Evolutionary conservation across 768 basidiomycete species (phyloP).

Genomic region (Russula foetens): DNA sequence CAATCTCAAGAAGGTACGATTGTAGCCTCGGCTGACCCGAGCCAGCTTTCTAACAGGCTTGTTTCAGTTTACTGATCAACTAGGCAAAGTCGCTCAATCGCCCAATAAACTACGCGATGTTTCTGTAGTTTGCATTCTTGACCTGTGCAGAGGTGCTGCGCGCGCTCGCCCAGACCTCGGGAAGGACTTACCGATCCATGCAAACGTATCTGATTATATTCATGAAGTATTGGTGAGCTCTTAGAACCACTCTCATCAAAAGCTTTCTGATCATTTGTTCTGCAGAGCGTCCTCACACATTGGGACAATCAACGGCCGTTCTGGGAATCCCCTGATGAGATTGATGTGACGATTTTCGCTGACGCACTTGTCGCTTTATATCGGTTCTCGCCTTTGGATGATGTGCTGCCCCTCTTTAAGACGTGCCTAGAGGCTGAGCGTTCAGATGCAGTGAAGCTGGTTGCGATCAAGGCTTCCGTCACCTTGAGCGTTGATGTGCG

Average conservation of each 20-base stretch:
- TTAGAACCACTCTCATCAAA: not conserved
- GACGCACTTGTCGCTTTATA: slow-evolving; percentile 68
- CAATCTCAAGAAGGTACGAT: slow-evolving; percentile 19
- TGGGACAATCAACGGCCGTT: slow-evolving; percentile 41
- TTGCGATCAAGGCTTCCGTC: slow-evolving; percentile 64
- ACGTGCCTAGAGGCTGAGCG: slow-evolving; percentile 67
- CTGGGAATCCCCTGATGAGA: slow-evolving; percentile 63
- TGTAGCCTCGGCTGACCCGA: not conserved
- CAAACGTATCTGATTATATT: slow-evolving; percentile 63
- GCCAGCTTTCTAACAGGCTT: not conserved
- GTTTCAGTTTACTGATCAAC: slow-evolving; percentile 53
- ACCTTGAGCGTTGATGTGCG: slow-evolving; percentile 60
- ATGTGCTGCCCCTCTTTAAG: slow-evolving; percentile 51
- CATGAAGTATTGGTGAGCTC: slow-evolving; percentile 67
- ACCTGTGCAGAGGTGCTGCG: slow-evolving; percentile 68
- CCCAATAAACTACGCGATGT: slow-evolving; percentile 56
- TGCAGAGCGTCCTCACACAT: slow-evolving; percentile 25
- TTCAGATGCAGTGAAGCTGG: slow-evolving; percentile 74
- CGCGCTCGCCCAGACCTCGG: slow-evolving; percentile 32
- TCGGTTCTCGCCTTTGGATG: slow-evolving; percentile 58
- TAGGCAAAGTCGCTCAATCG: slow-evolving; percentile 38
- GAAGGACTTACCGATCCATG: slow-evolving; percentile 53
- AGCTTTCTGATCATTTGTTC: slow-evolving; percentile 23
- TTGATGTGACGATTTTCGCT: slow-evolving; percentile 67
- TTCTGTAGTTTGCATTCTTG: slow-evolving; percentile 63